Evolutionary conservation across 352 stramenopile species (phyloP), one percentile per base, ranked within the genome.

Genomic region (Globisporangium recalcitrans): DNA sequence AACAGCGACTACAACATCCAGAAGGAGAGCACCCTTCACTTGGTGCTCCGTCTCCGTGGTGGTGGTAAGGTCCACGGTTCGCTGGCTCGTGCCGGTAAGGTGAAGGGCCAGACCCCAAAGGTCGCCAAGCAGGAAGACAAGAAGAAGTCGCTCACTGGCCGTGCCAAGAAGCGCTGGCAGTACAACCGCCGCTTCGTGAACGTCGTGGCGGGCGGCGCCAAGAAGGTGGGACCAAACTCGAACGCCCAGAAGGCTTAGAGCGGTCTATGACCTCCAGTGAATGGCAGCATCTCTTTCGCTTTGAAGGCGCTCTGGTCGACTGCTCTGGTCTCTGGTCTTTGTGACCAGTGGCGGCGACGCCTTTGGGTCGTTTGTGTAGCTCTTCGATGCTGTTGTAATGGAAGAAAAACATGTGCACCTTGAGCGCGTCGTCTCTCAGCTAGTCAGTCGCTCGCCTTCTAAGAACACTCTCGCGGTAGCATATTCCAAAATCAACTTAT

Each of bases 121-220:
- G 97, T 99, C 47, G 93, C 98, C 77, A 98, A 97, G 80, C 82
- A 98, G 83, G 97, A 99, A 81, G 97, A 98, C 76, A 98, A 77
- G 70, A 96, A 99, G 92, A 99, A 99, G 83, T 77, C 95, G 72
- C 94, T 98, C 63, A 96, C 88, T 60, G 98, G 98, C 74, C 96
- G 97, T 63, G 97, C 97, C 56, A 99, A 99, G 93, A 99, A 99
- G 93, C 91, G 98, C 82, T 98, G 98, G 85, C 97, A 99, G 86
- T 99, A 99, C 97, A 99, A 99, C 86, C 93, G 98, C 73, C 91
- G 97, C 80, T 99, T 99, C 87, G 97, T 99, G 60, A 99, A 99
- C 88, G 97, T 99, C 68, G 96, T 98, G 51, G 95, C 93, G 32
- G 95, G 92, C 68, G 96, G 96, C 73, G 97, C 95, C 72, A 99